Base-by-base conservation (phyloP, 1,284 basidiomycete genomes). In the Phlebopus sp. region DNA sequence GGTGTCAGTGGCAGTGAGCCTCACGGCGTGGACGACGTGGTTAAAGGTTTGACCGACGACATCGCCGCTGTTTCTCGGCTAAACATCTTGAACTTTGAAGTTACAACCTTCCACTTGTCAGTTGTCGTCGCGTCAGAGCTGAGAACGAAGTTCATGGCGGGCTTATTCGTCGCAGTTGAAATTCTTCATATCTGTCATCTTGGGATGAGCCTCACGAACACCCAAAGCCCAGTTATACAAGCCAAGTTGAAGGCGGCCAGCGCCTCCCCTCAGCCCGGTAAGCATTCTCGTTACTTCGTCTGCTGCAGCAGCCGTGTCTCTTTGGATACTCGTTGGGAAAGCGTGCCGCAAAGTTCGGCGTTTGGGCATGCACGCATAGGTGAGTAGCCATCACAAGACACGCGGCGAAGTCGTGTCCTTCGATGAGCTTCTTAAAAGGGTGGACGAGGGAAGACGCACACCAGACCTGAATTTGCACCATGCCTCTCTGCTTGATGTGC, bases 351-450 rank as follows among this genome's bases (percentile, higher is more conserved):
- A 48, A 47, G 39, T 40, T 45, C 51, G 44, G 52, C 54, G 58
- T 60, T 53, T 59, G 53, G 50, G 47, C 57, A 56, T 52, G 50
- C 47, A 51, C 49, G 53, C 39, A 50, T 44, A 37, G 60, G 64
- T 62, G 58, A 52, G 50, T 57, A 60, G 53, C 54, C 59, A 38
- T 52, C 44, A 34, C 42, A 25, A 50, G 63, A 64, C 62, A 64
- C 65, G 62, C 53, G 62, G 64, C 47, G 50, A 47, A 59, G 62
- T 64, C 62, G 62, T 64, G 62, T 61, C 40, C 52, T 60, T 64
- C 63, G 61, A 63, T 61, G 48, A 42, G 50, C 51, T 52, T 55
- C 62, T 59, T 63, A 67, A 58, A 63, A 62, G 60, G 49, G 55
- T 53, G 35, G 45, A 37, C 55, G 36, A 41, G 30, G 43, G 43